A percentile compares a stretch with the other conserved stretches of the same genome.
phyloP scores from a whole-genome alignment of 176 grass and related monocot species.

The Urochloa ruziziensis region DNA sequence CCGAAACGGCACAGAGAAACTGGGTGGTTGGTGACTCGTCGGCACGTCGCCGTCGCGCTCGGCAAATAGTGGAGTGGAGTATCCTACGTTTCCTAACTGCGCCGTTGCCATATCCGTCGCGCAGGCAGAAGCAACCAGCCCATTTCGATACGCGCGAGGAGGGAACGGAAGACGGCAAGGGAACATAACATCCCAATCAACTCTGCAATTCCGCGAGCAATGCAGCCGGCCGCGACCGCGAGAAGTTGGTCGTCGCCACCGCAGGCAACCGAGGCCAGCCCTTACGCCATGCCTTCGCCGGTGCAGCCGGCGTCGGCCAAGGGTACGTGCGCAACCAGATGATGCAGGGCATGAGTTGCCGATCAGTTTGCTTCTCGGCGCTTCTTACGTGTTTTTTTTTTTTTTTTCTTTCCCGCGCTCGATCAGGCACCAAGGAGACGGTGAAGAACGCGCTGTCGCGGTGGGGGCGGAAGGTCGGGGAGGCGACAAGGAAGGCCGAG shows the following conservation, averaged over 20 bases:
- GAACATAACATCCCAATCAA: not conserved
- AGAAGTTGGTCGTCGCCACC: slow-evolving; percentile 23
- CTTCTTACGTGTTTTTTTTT: not conserved
- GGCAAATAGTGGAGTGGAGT: not conserved
- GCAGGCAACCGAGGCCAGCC: slow-evolving; percentile 47
- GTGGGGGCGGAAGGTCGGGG: slow-evolving; percentile 81
- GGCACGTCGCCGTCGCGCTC: slow-evolving; percentile 20
- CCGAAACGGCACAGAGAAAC: slow-evolving; percentile 9
- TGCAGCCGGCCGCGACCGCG: slow-evolving; percentile 3
- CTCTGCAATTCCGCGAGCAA: not conserved
- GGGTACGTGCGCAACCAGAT: slow-evolving; percentile 44
- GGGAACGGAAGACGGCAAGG: not conserved
- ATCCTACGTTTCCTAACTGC: not conserved
- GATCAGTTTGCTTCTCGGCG: not conserved
- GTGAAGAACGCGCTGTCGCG: slow-evolving; percentile 72
- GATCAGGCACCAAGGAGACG: slow-evolving; percentile 64
- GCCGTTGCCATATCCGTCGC: not conserved
- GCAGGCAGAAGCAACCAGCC: not conserved
- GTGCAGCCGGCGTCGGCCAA: slow-evolving; percentile 40
- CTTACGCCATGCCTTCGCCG: slow-evolving; percentile 51
- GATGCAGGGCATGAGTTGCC: not conserved
- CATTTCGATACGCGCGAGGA: slow-evolving; percentile 23
- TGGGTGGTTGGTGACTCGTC: not conserved
- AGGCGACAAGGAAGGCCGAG: slow-evolving; percentile 75
- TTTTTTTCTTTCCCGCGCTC: not conserved